phyloP scores from a whole-genome alignment of 805 yeast genomes.

The Jamesozyma lodderae region DNA sequence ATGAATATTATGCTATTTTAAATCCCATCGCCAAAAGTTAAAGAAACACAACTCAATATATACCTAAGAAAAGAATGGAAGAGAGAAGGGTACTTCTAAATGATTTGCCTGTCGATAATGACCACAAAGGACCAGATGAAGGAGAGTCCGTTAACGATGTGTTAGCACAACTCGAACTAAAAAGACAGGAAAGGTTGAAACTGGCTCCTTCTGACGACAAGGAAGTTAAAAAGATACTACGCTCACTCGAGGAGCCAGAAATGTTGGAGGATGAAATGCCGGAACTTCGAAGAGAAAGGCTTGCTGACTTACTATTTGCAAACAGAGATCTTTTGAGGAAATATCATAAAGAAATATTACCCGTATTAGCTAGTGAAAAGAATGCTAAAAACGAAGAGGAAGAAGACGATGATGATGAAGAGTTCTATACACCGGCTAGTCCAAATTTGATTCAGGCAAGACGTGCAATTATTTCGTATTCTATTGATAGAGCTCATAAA shows the following conservation, averaged over 20 bases:
- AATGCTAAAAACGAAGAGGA: constrained; percentile 18
- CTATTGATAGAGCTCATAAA: constrained; percentile 38
- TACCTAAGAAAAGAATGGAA: too few species aligned
- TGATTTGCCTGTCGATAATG: constrained; percentile 20
- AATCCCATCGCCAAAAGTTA: too few species aligned
- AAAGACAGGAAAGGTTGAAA: constrained; percentile 17
- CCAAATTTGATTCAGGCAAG: constrained; percentile 46
- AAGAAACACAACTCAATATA: too few species aligned
- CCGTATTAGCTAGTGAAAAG: not conserved
- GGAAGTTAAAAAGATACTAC: constrained; percentile 45
- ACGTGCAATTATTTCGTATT: constrained; percentile 39
- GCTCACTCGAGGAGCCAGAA: constrained; percentile 47
- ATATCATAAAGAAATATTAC: constrained; percentile 4
- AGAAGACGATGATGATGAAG: constrained; percentile 56
- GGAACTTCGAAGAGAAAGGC: constrained; percentile 51
- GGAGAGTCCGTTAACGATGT: constrained; percentile 25
- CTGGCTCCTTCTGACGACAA: constrained; percentile 58
- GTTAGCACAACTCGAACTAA: constrained; percentile 12
- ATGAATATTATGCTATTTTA: too few species aligned
- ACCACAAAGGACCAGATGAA: constrained; percentile 7
- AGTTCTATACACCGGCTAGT: constrained; percentile 76
- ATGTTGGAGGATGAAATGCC: constrained; percentile 50
- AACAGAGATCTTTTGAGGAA: constrained; percentile 20
- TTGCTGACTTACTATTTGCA: constrained; percentile 38
- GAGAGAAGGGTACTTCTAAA: constrained; percentile 9